Base-by-base conservation (phyloP, 192 early-diverging fungal species). In the Kappamyces sp. region DNA sequence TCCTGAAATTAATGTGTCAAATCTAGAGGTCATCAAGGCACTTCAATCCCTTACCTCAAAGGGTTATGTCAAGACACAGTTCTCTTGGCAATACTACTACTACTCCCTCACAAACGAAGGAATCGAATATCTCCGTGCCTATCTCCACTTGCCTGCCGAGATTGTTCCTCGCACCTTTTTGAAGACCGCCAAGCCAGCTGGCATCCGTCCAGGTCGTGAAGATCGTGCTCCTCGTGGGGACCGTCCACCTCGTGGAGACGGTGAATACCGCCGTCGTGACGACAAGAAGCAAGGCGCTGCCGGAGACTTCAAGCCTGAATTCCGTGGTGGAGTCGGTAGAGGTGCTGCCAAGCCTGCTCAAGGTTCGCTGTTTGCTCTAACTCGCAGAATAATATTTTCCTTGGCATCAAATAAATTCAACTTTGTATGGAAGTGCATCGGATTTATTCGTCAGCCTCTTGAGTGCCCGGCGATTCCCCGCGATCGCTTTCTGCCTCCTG, bases 71-170 rank as follows among this genome's bases (percentile, higher is more conserved):
- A 91, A 89, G 78, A 89, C 88, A 63, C 88, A 88, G 69, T 99
- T 99, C 88, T 96, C 93, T 73, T 99, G 96, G 96, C 94, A 96
- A 74, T 91, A 92, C 83, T 99, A 94, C 86, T 99, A 99, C 90
- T 99, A 99, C 79, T 91, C 86, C 76, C 84, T 99, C 69, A 99
- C 94, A 73, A 85, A 93, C 69, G 89, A 91, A 78, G 96, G 96
- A 75, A 94, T 97, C 62, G 91, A 88, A 71, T 96, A 94, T 82
- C 82, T 98, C 63, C 89, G 95, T 71, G 87, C 91, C 66, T 84
- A 86, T 87, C 86, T 99, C 60, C 89, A 96, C 88, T 81, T 99
- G 61, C 96, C 96, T 65, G 77, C 84, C 64, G 96, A 96, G 75
- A 92, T 99, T 68, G 88, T 97, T 64, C 96, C 96, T 66, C 81